These are phyloP conservation scores for Exophiala alcalophila DNA, from an alignment of 2,329 filamentous ascomycete species.

Conservation along the genomic window DNA sequence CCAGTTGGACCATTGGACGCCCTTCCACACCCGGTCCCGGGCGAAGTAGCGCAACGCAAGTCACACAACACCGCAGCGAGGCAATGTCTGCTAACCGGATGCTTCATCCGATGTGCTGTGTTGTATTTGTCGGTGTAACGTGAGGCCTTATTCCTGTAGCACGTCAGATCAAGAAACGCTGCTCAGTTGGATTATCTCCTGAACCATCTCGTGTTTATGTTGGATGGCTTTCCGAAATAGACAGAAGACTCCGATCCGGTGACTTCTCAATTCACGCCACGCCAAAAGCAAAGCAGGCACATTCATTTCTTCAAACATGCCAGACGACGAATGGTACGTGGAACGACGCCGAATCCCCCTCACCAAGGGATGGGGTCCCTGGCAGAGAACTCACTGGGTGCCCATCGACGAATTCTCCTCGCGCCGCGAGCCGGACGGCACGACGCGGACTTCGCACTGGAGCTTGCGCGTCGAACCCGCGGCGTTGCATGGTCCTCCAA, in stretches of 20 bases:
- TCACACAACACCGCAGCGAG: no score
- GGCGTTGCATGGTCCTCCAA: constrained; percentile 1
- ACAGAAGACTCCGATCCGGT: no score
- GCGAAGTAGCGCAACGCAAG: no score
- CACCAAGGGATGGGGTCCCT: constrained; percentile 19
- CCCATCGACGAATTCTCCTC: constrained; percentile 18
- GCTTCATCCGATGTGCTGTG: constrained; percentile 2
- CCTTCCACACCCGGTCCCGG: no score
- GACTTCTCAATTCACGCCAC: no score
- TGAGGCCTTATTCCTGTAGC: constrained; percentile 1
- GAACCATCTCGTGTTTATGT: no score
- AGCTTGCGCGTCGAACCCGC: constrained; percentile 14
- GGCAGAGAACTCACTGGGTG: constrained; percentile 19
- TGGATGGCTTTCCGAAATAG: no score
- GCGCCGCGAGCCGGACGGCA: constrained; percentile 6
- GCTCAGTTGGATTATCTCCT: no score
- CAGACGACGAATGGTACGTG: constrained; percentile 12
- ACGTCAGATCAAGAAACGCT: constrained; percentile 1
- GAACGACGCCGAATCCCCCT: constrained; percentile 13
- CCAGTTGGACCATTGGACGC: no score
- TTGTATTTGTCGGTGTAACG: constrained; percentile 2
- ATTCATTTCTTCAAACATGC: no score
- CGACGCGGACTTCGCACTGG: constrained; percentile 9
- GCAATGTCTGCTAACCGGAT: no score
- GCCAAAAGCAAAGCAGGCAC: no score